Conservation (phyloP, 106 monocot species). For the Gastrodia elata region DNA sequence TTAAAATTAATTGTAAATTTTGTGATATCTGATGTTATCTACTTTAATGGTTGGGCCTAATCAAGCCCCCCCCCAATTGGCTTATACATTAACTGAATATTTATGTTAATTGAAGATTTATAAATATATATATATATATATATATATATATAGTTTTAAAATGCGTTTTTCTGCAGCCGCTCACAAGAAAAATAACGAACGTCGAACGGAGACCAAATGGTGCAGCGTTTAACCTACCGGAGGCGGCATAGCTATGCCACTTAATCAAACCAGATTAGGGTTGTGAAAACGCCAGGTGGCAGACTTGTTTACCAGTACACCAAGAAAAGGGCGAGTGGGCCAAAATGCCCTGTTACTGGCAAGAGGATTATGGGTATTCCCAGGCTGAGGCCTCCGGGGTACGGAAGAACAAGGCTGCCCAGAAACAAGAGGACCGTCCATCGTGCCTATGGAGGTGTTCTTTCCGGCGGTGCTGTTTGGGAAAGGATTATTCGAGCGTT, state of each 20-base stretch:
- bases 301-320: constrained; percentile 56
- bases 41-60: too few species aligned
- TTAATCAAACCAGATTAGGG: constrained; percentile 76
- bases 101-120: too few species aligned
- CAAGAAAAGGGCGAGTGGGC: constrained; percentile 70
- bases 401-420: constrained; percentile 55
- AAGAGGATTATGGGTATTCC: constrained; percentile 80
- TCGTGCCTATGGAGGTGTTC: constrained; percentile 58
- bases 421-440: constrained; percentile 54
- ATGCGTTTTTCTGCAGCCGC: neutral
- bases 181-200: neutral
- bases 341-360: constrained; percentile 65
- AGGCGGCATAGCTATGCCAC: constrained; percentile 94
- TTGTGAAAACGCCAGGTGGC: constrained; percentile 90
- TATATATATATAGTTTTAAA: too few species aligned
- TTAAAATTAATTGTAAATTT: too few species aligned
- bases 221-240: constrained; percentile 82
- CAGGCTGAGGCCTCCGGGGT: constrained; percentile 44
- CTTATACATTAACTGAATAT: too few species aligned
- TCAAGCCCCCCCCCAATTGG: too few species aligned
- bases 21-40: too few species aligned
- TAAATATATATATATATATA: too few species aligned
- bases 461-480: constrained; percentile 43
- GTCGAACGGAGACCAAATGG: constrained; percentile 35
- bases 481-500: constrained; percentile 49